Evolutionary conservation across 2,329 filamentous ascomycete genomes (phyloP), one percentile per base, ranked within the genome.

Genomic region (Paramyrothecium roridum): DNA sequence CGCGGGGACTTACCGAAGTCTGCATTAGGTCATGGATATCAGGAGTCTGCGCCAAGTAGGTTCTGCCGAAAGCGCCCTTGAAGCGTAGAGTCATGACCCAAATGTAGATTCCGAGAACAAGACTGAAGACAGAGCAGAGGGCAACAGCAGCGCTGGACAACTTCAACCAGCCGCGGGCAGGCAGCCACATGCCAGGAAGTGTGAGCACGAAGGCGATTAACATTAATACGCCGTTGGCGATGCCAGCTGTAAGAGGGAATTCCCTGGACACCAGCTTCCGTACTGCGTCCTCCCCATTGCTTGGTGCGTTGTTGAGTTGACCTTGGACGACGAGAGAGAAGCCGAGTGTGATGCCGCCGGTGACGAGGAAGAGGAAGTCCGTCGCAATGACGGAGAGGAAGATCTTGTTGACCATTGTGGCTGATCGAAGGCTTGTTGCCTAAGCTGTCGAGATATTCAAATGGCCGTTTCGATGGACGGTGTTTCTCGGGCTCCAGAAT

Each of bases 51-150:
- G 73, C 66, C 22, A 76, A 74, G 82, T 88, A 95, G 52, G 88
- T 77, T 1, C 73, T 67, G 55, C 72, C 76, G 57, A 93, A 83
- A 58, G 83, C 82, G 40, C 80, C 78, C 66, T 87, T 83, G 48
- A 87, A 87, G 63, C 79, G 81, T 62, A 95, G 75, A 2, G 90
- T 93, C 64, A 86, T 76, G 66, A 91, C 82, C 90, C 88, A 91
- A 59, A 91, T 77, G 59, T 80, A 79, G 50, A 90, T 73, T 48
- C 88, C 88, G 37, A 91, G 74, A 54, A 82, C 73, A 65, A 91
- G 72, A 20, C 83, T 89, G 71, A 89, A 88, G 52, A 89, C 55
- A 2, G 76, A 81, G 66, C 81, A 85, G 46, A 84, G 54, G n/a
- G 84, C 77, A 45, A 88, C 74, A 66, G 89, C 70, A 73, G 84